Evolutionary conservation across 2,329 filamentous ascomycete genomes (phyloP), one percentile per base, ranked within the genome.

Genomic region (Nannizziopsis barbatae): DNA sequence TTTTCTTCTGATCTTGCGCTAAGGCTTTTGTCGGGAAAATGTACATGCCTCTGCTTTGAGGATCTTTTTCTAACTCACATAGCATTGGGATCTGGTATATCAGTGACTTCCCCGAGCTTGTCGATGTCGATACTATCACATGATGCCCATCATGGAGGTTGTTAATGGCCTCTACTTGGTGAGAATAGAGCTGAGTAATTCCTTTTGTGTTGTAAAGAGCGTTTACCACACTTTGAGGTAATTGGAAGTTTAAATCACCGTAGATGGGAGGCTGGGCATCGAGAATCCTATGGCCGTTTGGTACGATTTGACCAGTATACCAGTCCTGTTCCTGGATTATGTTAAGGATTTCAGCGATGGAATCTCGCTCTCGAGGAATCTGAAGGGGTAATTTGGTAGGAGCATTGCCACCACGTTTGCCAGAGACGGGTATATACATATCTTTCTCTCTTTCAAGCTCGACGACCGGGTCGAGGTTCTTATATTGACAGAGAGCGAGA

Each of bases 21-120:
- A 98, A 70, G 1, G 92, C 92, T 67, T 98, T 98, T 0, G 92
- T 98, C 0, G 92, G 92, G 52, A 98, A 98, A 32, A 98, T 95
- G 62, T 95, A 96, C 81, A 98, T 87, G 2, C 92, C 92, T 57
- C 92, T 75, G 7, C 86, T 85, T 49, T 81, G 73, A 1, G 66
- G 70, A 58, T 96, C 84, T 45, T 79, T 72, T 64, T 98, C 90
- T 1, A 98, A 70, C 43, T 86, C 84, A 60, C 94, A 81, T 9
- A 98, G 69, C 39, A 98, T 87, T 0, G 92, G 92, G 12, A 98
- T 76, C 60, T 98, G 92, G 60, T 96, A 98, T 52, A 98, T 95
- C n/a, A 98, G 71, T 5, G 88, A 95, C 65, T 98, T 98, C 9
- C 92, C 92, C 1, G 92, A 98, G 61, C 86, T 94, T 0, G 92